Conservation (phyloP, 305 asterid genomes). For the Fraxinus floribunda region DNA sequence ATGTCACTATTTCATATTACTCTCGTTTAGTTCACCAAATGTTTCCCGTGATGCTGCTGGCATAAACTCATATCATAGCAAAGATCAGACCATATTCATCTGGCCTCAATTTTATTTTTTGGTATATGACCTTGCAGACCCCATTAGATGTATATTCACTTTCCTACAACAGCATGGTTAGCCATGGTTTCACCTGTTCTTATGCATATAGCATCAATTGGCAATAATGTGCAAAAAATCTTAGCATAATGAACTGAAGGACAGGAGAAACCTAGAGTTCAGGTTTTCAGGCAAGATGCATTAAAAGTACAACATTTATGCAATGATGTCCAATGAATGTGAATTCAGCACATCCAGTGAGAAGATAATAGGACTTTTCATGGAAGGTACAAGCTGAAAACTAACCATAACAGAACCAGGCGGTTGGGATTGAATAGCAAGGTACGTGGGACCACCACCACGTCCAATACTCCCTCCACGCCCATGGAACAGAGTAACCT, state of each 20-base stretch:
- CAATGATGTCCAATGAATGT: background rate
- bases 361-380: background rate
- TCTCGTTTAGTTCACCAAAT: background rate
- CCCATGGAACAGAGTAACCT: slow-evolving; percentile 76
- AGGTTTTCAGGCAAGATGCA: background rate
- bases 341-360: background rate
- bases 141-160: background rate
- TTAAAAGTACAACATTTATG: background rate
- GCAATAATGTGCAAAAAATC: background rate
- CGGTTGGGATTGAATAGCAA: slow-evolving; percentile 97
- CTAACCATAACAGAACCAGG: slow-evolving; percentile 98
- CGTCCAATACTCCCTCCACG: slow-evolving; percentile 91
- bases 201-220: background rate
- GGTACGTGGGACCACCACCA: slow-evolving; percentile 81
- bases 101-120: background rate
- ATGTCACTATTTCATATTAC: background rate
- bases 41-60: background rate
- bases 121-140: background rate
- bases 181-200: slow-evolving; percentile 9
- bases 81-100: background rate
- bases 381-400: slow-evolving; percentile 1
- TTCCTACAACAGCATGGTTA: background rate
- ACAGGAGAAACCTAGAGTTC: background rate
- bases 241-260: background rate
- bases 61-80: background rate